These are phyloP conservation scores for Solanum tarijense DNA, from an alignment of 257 asterid species.

Conservation along the genomic window DNA sequence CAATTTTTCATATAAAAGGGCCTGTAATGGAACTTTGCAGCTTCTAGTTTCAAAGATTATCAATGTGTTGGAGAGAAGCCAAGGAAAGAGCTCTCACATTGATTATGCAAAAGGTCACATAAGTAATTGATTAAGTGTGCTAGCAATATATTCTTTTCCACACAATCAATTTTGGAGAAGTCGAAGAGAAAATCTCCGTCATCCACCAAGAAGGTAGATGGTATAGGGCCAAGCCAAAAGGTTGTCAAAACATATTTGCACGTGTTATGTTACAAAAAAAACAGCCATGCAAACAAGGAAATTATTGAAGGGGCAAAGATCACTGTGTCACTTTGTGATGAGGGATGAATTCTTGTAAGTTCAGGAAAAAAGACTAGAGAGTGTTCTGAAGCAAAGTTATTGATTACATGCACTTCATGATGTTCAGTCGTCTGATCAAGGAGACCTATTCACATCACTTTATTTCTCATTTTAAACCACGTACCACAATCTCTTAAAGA, in stretches of 20 bases:
- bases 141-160: not conserved
- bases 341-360: not conserved
- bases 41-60: not conserved
- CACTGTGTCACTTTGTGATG: not conserved
- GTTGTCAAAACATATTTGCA: not conserved
- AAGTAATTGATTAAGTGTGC: not conserved
- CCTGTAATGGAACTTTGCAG: not conserved
- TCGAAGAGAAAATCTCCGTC: not conserved
- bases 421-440: not conserved
- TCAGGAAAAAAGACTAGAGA: not conserved
- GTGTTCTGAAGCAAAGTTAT: not conserved
- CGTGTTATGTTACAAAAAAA: not conserved
- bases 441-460: not conserved
- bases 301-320: not conserved
- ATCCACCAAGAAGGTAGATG: not conserved
- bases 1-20: not conserved
- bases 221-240: not conserved
- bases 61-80: not conserved
- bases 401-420: not conserved
- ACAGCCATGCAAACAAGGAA: not conserved
- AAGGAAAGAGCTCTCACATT: not conserved
- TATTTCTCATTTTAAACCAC: not conserved
- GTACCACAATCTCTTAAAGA: not conserved
- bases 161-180: not conserved
- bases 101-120: not conserved